Base-by-base conservation (phyloP, 441 rosid genomes). In the Gossypium trilobum region DNA sequence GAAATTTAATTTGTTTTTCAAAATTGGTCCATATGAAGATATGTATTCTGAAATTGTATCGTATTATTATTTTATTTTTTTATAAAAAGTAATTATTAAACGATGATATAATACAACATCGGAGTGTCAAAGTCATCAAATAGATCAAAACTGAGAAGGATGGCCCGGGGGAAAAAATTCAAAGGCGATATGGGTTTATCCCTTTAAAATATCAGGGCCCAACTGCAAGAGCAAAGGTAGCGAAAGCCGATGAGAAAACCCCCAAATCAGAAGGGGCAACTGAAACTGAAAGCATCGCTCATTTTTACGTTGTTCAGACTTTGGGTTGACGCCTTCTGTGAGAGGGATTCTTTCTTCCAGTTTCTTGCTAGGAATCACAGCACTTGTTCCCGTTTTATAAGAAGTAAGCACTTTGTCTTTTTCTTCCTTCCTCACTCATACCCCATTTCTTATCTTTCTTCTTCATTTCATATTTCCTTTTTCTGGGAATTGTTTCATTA, bases 351-450 rank as follows among this genome's bases (percentile, higher is more conserved):
- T 2, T 13, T 59, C 64, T 59, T 25, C 44, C 42, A 31, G 19
- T 29, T 60, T 60, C 44, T n/a, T 14, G 1, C 16, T 14, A 60
- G 20, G 65, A 60, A 29, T 29, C 44, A 29, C 31, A 55, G 11
- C 27, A 55, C 22, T 11, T 55, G 27, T 25, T 55, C 22, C 27
- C 2, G 10, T 20, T 9, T 17, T 11, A 57, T 4, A 58, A 60
- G 8, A 60, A 16, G 66, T 61, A 61, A 31, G 66, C 66, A 31
- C 66, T 31, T 33, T 61, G 8, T 60, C 65, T n/a, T 14, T 60
- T 6, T 31, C 65, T 58, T 56, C 27, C 63, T 58, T 52, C 23
- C 57, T 9, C 54, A 50, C n/a, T 22, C 11, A 11, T 23, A 5
- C 65, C 11, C 22, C 31, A 16, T 29, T 60, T 60, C 64, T 14